Evolutionary conservation across 225 moss, liverwort and hornwort genomes (phyloP).

Genomic region (Polytrichum commune): DNA sequence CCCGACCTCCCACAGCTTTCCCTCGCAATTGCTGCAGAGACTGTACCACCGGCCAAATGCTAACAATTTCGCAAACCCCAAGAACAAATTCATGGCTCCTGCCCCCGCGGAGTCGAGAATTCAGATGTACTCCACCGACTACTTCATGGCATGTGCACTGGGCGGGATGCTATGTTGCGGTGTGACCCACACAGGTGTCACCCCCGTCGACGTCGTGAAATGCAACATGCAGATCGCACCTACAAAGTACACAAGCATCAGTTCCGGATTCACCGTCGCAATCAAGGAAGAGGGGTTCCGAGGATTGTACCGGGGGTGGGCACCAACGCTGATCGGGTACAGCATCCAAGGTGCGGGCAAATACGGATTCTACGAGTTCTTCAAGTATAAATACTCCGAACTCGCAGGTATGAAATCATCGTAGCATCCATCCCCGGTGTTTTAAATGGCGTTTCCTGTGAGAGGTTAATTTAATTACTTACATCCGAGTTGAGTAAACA

Average conservation of each 20-base stretch:
- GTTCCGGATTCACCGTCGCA: constrained; percentile 31
- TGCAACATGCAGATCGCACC: constrained; percentile 99
- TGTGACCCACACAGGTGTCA: constrained; percentile 64
- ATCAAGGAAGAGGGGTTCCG: constrained; percentile 42
- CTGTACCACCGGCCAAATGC: neutral
- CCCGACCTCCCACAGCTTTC: constrained; percentile 3
- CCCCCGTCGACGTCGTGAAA: constrained; percentile 86
- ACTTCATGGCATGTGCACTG: constrained; percentile 64
- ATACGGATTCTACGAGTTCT: constrained; percentile 93
- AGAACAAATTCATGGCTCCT: constrained; percentile 32
- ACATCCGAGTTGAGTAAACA: too few species aligned
- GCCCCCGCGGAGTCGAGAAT: constrained; percentile 42
- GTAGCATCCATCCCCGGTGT: too few species aligned
- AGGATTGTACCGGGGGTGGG: constrained; percentile 44
- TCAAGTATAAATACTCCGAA: constrained; percentile 77
- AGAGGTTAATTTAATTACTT: too few species aligned
- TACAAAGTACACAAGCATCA: constrained; percentile 49
- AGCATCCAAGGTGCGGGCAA: constrained; percentile 12
- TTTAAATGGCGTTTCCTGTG: too few species aligned
- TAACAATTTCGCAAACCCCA: neutral
- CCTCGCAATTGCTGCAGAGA: constrained; percentile 18
- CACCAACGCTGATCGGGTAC: constrained; percentile 48
- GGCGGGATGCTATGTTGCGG: constrained; percentile 83
- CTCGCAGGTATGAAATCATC: too few species aligned
- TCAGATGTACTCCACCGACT: constrained; percentile 61